phyloP scores from a whole-genome alignment of 2,329 filamentous ascomycete species.

The Colletotrichum higginsianum region DNA sequence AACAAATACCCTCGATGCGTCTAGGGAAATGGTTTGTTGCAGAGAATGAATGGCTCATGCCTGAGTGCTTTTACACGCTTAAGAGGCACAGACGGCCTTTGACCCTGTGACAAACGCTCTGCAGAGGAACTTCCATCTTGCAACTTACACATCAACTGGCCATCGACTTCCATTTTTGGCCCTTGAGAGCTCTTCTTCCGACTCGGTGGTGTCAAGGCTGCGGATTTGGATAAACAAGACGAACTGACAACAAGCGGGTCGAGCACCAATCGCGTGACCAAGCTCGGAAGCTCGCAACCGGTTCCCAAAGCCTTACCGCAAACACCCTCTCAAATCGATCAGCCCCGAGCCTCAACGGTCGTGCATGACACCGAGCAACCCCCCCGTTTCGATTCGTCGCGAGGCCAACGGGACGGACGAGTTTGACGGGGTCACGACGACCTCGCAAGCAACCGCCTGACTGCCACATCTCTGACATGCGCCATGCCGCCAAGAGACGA shows the following conservation, averaged over 20 bases:
- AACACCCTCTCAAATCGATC: too few relatives aligned
- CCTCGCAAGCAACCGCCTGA: background rate
- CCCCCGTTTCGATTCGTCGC: background rate
- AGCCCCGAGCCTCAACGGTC: conserved; percentile 1
- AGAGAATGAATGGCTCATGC: too few relatives aligned
- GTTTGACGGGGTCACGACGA: background rate
- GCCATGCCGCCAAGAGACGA: conserved; percentile 16
- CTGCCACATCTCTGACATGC: conserved; percentile 1
- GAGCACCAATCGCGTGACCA: background rate
- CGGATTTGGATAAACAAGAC: background rate
- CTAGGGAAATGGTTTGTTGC: too few relatives aligned
- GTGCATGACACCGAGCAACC: background rate
- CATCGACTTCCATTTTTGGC: background rate
- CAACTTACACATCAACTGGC: too few relatives aligned
- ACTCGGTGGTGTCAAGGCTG: background rate
- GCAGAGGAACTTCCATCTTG: background rate
- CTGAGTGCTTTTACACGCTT: too few relatives aligned
- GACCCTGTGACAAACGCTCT: background rate
- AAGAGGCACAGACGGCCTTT: background rate
- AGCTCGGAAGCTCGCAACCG: too few relatives aligned
- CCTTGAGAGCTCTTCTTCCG: background rate
- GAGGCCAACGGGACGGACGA: background rate
- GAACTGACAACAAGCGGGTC: background rate
- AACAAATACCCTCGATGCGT: too few relatives aligned
- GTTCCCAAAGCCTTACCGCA: background rate